Evolutionary conservation across 441 rosid genomes (phyloP).

Genomic region (Corymbia calophylla): DNA sequence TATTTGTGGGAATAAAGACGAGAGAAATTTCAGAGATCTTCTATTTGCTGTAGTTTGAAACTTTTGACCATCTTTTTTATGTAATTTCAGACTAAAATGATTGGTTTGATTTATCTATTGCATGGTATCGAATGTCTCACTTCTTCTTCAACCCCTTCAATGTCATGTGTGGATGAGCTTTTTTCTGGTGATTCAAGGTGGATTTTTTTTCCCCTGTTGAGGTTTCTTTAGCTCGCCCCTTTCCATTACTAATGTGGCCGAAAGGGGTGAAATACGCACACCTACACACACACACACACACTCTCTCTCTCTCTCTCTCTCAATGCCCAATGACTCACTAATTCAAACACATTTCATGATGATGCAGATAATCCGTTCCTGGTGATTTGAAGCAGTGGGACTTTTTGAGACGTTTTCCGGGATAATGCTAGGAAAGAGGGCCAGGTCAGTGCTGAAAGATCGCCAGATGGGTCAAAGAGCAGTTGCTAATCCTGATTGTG

Average conservation of each 20-base stretch:
- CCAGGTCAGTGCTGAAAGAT: conserved; percentile 51
- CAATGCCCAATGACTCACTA: neutral
- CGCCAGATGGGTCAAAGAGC: conserved; percentile 24
- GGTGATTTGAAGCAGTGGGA: conserved; percentile 1
- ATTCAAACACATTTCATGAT: conserved; percentile 1
- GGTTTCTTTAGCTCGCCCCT: neutral
- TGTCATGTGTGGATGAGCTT: neutral
- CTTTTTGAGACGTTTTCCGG: neutral
- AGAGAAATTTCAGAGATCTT: neutral
- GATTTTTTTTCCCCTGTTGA: neutral
- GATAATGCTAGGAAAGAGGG: conserved; percentile 59
- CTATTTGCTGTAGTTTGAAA: neutral
- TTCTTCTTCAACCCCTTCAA: neutral
- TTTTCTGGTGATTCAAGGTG: neutral
- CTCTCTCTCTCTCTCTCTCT: neutral
- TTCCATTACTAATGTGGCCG: neutral
- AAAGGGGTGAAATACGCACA: neutral
- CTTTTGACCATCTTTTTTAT: neutral
- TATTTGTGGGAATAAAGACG: neutral
- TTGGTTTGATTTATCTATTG: neutral
- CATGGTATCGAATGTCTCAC: neutral
- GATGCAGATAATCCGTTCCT: conserved; percentile 21
- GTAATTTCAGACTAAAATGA: neutral
- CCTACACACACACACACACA: neutral
- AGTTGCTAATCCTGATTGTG: conserved; percentile 34